These are phyloP conservation scores for Trematosphaeria pertusa DNA, from an alignment of 2,329 filamentous ascomycete species.

Conservation along the genomic window DNA sequence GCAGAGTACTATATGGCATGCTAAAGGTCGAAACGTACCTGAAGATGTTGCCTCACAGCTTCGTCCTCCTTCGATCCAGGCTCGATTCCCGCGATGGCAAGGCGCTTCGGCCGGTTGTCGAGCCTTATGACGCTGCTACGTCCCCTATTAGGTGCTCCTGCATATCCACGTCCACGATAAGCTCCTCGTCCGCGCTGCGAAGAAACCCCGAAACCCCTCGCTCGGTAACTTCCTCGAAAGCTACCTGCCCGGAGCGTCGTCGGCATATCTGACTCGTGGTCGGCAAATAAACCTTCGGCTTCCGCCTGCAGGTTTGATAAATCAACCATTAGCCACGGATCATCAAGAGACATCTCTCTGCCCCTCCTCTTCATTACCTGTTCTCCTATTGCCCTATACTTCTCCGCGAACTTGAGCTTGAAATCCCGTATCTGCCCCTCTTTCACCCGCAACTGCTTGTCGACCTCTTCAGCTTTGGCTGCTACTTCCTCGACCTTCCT, in stretches of 20 bases:
- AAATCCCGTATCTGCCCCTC: constrained; percentile 69
- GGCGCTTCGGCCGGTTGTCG: constrained; percentile 75
- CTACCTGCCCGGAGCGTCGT: not conserved
- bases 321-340: constrained; percentile 13
- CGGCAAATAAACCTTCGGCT: constrained; percentile 72
- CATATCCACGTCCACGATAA: constrained; percentile 52
- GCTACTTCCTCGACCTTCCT: constrained; percentile 69
- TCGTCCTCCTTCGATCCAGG: constrained; percentile 70
- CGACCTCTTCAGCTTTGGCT: constrained; percentile 67
- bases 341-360: constrained; percentile 12
- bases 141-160: constrained; percentile 18
- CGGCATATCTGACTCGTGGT: constrained; percentile 49
- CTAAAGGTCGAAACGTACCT: constrained; percentile 46
- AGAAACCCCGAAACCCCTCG: constrained; percentile 33
- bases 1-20: no score
- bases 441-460: constrained; percentile 68
- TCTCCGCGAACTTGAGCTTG: constrained; percentile 67
- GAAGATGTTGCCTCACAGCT: constrained; percentile 72
- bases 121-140: constrained; percentile 66
- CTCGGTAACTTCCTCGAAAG: constrained; percentile 12
- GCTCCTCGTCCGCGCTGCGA: constrained; percentile 49
- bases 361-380: constrained; percentile 6
- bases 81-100: constrained; percentile 69
- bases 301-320: constrained; percentile 45
- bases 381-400: constrained; percentile 29